Conservation (phyloP, 805 yeast genomes). For the Teunomyces panamensis region DNA sequence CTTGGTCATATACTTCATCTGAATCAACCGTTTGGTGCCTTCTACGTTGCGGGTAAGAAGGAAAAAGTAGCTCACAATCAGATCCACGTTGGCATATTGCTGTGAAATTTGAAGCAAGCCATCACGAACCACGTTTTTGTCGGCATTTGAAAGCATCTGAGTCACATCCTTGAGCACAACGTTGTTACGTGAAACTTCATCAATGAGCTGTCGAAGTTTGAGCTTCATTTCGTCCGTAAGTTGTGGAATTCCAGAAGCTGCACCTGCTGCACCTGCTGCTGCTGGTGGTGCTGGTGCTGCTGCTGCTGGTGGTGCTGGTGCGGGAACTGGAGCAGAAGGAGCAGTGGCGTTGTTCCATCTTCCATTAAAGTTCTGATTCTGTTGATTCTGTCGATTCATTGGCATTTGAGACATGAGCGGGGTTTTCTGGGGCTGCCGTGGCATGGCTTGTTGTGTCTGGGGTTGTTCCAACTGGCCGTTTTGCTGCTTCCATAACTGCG, state of each 20-base stretch:
- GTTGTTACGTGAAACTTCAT: constrained; percentile 67
- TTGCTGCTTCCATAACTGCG: constrained; percentile 25
- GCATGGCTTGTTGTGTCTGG: background rate
- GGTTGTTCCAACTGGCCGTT: constrained; percentile 12
- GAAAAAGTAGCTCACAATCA: constrained; percentile 74
- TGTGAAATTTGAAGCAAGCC: constrained; percentile 54
- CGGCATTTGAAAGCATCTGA: constrained; percentile 55
- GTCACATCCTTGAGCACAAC: constrained; percentile 68
- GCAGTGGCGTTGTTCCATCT: background rate
- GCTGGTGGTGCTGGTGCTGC: constrained; percentile 2
- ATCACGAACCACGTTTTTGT: constrained; percentile 58
- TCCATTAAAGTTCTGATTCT: too few species aligned
- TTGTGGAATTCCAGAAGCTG: constrained; percentile 26
- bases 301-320: background rate
- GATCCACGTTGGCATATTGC: constrained; percentile 66
- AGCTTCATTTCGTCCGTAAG: constrained; percentile 60
- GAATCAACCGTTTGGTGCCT: constrained; percentile 73
- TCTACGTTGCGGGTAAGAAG: constrained; percentile 70
- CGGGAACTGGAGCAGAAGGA: constrained; percentile 5
- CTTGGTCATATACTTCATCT: constrained; percentile 74
- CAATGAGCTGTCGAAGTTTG: constrained; percentile 59
- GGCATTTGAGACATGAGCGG: too few species aligned
- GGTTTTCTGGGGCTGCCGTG: background rate
- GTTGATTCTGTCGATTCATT: too few species aligned
- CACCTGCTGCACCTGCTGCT: constrained; percentile 3